Conservation (phyloP, 1,284 basidiomycete species). For the Exobasidium cylindrosporum region DNA sequence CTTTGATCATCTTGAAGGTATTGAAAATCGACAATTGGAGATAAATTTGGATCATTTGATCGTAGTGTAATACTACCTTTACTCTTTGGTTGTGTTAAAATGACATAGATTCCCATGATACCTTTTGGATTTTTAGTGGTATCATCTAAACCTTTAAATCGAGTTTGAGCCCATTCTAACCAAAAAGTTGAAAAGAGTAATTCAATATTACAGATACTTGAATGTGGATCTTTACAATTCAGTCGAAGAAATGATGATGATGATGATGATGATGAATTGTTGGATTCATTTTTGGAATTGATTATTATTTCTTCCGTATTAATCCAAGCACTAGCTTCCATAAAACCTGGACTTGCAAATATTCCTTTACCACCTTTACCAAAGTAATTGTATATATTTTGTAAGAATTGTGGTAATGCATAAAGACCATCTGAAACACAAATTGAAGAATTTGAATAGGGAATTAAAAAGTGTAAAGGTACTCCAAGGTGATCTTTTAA, state of each 20-base stretch:
- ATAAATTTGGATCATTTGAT: constrained; percentile 2
- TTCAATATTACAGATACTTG: constrained; percentile 14
- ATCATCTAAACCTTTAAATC: neutral
- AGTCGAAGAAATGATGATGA: constrained; percentile 1
- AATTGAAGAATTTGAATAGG: neutral
- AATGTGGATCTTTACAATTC: constrained; percentile 10
- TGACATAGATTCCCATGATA: constrained; percentile 8
- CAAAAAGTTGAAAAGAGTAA: constrained; percentile 5
- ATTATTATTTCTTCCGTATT: constrained; percentile 10
- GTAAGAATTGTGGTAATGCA: neutral
- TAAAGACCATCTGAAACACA: neutral
- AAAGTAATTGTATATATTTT: constrained; percentile 12
- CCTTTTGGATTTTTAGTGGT: neutral
- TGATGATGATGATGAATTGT: neutral
- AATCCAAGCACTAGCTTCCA: constrained; percentile 16
- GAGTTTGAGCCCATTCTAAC: constrained; percentile 5
- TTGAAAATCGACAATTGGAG: constrained; percentile 10
- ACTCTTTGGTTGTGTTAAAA: constrained; percentile 5
- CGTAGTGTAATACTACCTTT: neutral
- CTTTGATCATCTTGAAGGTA: constrained; percentile 6
- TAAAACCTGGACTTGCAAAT: constrained; percentile 12
- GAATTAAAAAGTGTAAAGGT: constrained; percentile 16
- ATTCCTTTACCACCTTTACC: constrained; percentile 9
- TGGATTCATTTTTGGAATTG: neutral
- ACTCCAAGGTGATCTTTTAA: constrained; percentile 41